A percentile compares a stretch with the other conserved stretches of the same genome.
phyloP scores from a whole-genome alignment of 2,329 filamentous ascomycete species.

The Anthostomella pinea region DNA sequence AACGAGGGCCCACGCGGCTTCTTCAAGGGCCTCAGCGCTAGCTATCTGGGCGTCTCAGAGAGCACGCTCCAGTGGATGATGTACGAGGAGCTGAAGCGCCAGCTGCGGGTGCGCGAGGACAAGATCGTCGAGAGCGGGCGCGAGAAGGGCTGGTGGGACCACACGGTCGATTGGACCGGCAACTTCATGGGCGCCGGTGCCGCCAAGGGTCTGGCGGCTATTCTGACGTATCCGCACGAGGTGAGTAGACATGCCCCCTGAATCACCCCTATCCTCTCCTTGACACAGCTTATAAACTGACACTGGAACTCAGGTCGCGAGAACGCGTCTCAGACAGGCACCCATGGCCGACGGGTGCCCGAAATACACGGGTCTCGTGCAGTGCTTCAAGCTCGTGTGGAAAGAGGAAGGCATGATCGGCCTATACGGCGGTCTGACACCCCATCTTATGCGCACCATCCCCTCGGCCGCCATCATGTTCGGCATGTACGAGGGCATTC shows the following conservation, averaged over 20 bases:
- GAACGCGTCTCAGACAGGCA: constrained; percentile 81
- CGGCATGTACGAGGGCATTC: constrained; percentile 71
- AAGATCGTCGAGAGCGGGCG: constrained; percentile 56
- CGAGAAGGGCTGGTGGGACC: constrained; percentile 68
- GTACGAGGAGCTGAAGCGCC: constrained; percentile 87
- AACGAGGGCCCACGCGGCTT: constrained; percentile 78
- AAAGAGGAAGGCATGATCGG: constrained; percentile 83
- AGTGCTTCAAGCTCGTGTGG: constrained; percentile 86
- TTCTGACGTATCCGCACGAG: constrained; percentile 90
- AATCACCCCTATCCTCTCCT: constrained; percentile 5
- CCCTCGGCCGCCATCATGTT: constrained; percentile 96
- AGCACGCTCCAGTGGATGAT: constrained; percentile 90
- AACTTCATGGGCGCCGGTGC: constrained; percentile 75
- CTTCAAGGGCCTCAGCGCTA: constrained; percentile 88
- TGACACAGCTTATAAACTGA: constrained; percentile 2
- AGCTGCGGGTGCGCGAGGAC: constrained; percentile 63
- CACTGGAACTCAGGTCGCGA: constrained; percentile 56
- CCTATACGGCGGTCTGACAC: constrained; percentile 86
- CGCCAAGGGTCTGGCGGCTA: constrained; percentile 81
- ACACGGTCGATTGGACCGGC: constrained; percentile 73
- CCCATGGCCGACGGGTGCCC: constrained; percentile 68
- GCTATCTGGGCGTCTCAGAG: constrained; percentile 87
- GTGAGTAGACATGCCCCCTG: constrained; percentile 42
- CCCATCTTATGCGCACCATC: constrained; percentile 86
- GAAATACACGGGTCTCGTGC: constrained; percentile 85